Evolutionary conservation across 495 filamentous ascomycete genomes (phyloP).

Genomic region (Talaromyces trachyspermus): DNA sequence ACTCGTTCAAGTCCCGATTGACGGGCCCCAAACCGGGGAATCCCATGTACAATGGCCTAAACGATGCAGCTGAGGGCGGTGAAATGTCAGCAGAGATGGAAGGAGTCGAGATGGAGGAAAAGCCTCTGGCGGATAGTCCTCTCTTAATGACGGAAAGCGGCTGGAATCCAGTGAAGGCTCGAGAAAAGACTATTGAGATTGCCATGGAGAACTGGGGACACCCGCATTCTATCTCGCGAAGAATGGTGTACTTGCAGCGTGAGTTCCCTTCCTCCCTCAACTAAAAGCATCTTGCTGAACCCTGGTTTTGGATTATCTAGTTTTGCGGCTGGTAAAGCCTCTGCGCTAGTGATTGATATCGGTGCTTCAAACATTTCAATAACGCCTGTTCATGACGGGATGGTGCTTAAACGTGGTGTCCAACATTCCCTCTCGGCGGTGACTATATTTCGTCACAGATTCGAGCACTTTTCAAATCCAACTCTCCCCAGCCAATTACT

Average conservation of each 20-base stretch:
- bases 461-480: slow-evolving; percentile 64
- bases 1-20: slow-evolving; percentile 68
- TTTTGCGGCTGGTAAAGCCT: slow-evolving; percentile 87
- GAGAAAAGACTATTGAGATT: slow-evolving; percentile 88
- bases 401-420: slow-evolving; percentile 84
- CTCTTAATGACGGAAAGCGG: slow-evolving; percentile 90
- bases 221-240: slow-evolving; percentile 88
- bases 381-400: slow-evolving; percentile 87
- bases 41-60: slow-evolving; percentile 66
- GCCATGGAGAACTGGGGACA: slow-evolving; percentile 89
- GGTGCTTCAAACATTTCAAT: slow-evolving; percentile 87
- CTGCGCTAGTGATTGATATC: slow-evolving; percentile 84
- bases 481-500: slow-evolving; percentile 67
- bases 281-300: neutral
- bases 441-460: slow-evolving; percentile 85
- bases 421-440: slow-evolving; percentile 78
- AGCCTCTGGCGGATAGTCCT: slow-evolving; percentile 78
- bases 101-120: slow-evolving; percentile 59
- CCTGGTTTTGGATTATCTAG: slow-evolving; percentile 25
- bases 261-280: slow-evolving; percentile 20
- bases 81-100: slow-evolving; percentile 62
- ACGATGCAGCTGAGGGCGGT: slow-evolving; percentile 51
- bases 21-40: slow-evolving; percentile 57
- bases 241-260: slow-evolving; percentile 58
- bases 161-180: slow-evolving; percentile 80